Evolutionary conservation across 768 basidiomycete species (phyloP), one percentile per base, ranked within the genome.

Genomic region (Suillus bovinus): DNA sequence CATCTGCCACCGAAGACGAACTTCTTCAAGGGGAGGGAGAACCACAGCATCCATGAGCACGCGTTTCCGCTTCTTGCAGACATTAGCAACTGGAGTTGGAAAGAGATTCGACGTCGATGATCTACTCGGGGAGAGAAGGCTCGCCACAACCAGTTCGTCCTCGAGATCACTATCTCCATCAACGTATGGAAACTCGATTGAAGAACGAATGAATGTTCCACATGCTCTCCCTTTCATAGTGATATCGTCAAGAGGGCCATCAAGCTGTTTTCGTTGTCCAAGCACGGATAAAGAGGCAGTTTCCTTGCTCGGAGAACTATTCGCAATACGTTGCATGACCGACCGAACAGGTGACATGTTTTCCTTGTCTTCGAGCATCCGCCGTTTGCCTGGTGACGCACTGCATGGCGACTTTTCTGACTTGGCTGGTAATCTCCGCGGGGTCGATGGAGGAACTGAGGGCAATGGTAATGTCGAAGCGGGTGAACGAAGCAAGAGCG

Each of bases 11-110:
- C 65, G 49, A 53, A 67, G 70, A 27, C 64, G 67, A 31, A 78
- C 56, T 20, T 74, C 69, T 0, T 68, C 72, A 20, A 80, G 64
- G 10, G 74, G 73, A 14, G 82, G 82, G 53, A 84, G 77, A 54
- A 81, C 80, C 14, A 86, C 84, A 4, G 80, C 80, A 14, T 86
- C 86, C 75, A 86, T 71, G 63, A 83, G 66, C 6, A 78, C 68
- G 36, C 84, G 72, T 70, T 80, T 82, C 61, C 84, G 81, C 71
- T 86, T 87, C 66, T 69, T 74, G 47, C 72, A 74, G 14, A 65
- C 64, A 1, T 67, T 63, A 13, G 22, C 58, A 27, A 52, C 22
- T 5, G 57, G 22, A 22, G 58, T 33, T 33, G 34, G 31, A 27
- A 16, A 17, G 17, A n/a, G 24, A n/a, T 9, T 58, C 34, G 59